Evolutionary conservation across 1,284 basidiomycete species (phyloP).

Genomic region (Malassezia arunalokei): DNA sequence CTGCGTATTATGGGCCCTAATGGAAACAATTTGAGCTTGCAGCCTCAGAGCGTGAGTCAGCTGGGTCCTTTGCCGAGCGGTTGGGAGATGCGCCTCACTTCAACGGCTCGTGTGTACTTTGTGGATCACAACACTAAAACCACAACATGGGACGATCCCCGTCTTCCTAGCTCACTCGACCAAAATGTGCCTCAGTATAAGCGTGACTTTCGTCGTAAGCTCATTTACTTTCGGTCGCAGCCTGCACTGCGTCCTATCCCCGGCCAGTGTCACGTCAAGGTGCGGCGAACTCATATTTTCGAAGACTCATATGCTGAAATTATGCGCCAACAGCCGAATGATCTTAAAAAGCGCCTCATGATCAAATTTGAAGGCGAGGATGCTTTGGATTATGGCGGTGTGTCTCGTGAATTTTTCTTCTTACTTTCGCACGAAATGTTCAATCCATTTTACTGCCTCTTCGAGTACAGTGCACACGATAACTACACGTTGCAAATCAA

Average conservation of each 20-base stretch:
- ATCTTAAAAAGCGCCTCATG: conserved; percentile 92
- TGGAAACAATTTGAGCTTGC: conserved; percentile 63
- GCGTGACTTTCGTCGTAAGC: conserved; percentile 92
- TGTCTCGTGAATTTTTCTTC: conserved; percentile 99
- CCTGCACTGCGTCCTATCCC: conserved; percentile 67
- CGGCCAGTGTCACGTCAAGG: conserved; percentile 93
- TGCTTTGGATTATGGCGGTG: conserved; percentile 92
- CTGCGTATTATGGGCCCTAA: conserved; percentile 73
- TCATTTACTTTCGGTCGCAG: conserved; percentile 97
- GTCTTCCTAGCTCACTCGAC: conserved; percentile 68
- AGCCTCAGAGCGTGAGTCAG: conserved; percentile 70
- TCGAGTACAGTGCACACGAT: conserved; percentile 98
- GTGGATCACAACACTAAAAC: conserved; percentile 90
- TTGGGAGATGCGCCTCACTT: conserved; percentile 93
- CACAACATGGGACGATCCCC: conserved; percentile 87
- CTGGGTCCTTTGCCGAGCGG: conserved; percentile 89
- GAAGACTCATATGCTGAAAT: conserved; percentile 94
- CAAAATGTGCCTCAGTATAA: conserved; percentile 98
- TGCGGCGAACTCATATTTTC: conserved; percentile 80
- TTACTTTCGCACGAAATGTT: conserved; percentile 79
- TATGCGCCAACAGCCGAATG: conserved; percentile 84
- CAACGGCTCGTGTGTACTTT: conserved; percentile 84
- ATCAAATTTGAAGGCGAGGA: conserved; percentile 99
- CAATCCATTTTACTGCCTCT: conserved; percentile 77
- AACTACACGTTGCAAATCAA: conserved; percentile 99